Base-by-base conservation (phyloP, 2,329 filamentous ascomycete species). In the Cladosporium sphaerospermum region DNA sequence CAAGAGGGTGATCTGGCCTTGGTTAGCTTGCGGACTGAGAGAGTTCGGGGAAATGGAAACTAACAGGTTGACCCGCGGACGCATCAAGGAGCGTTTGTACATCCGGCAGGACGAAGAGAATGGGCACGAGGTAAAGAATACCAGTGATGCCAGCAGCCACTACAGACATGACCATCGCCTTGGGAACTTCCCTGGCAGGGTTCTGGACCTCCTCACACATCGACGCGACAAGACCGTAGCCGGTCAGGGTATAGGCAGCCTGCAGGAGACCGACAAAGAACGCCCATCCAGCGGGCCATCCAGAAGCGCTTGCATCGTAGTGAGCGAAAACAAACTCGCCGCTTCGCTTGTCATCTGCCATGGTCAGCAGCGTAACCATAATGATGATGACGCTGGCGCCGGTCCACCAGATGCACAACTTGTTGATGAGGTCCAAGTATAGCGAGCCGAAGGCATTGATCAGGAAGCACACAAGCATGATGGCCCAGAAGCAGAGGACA, bases 181-280 rank as follows among this genome's bases (percentile, higher is more conserved):
- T 84, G 44, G 84, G 85, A 0, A 88, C 84, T 68, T 87, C 83
- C 52, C 80, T 76, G 50, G 83, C 79, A 0, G 85, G 84, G 56
- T 81, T 80, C 63, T 85, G 83, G 2, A 87, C 83, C 67, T 88
- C 84, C 69, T 88, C 84, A 61, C 83, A 86, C 82, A 88, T 86
- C 44, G 82, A 69, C 0, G 84, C 82, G 2, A 87, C 84, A 79
- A 88, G 85, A 6, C 84, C 84, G 62, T 87, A 87, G 3, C 84
- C 80, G 13, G 80, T 83, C 40, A 83, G 67, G 3, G 78, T 80
- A 61, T 84, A 83, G 4, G 77, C 72, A 19, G 83, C 82, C 70
- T 87, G 84, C 23, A 88, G 72, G 18, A 88, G 69, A 2, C 85
- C 84, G 33, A 88, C 82, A 62, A 87, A 88, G 68, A 86, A 88